phyloP scores from a whole-genome alignment of 2,329 filamentous ascomycete genomes.

The Fusarium sp. region DNA sequence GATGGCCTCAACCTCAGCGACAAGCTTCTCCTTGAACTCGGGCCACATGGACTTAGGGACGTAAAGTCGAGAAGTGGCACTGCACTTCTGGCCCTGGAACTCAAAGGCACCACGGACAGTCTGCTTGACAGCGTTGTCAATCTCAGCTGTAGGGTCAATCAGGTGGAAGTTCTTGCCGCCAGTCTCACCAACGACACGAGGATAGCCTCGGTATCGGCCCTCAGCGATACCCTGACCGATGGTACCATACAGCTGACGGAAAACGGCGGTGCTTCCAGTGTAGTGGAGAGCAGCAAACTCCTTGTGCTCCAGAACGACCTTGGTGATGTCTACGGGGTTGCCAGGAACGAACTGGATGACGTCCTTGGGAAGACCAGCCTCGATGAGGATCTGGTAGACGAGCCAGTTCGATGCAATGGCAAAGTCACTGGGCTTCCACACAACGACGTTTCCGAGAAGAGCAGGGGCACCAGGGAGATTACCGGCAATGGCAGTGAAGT shows the following conservation, averaged over 20 bases:
- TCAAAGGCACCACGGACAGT: conserved; percentile 90
- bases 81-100: conserved; percentile 93
- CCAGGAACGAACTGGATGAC: conserved; percentile 96
- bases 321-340: conserved; percentile 84
- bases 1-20: conserved; percentile 74
- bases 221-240: conserved; percentile 85
- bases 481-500: conserved; percentile 94
- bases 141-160: conserved; percentile 78
- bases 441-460: conserved; percentile 90
- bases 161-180: conserved; percentile 95
- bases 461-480: conserved; percentile 87
- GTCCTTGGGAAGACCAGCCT: conserved; percentile 87
- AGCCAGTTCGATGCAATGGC: conserved; percentile 93
- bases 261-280: conserved; percentile 91
- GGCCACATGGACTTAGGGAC: conserved; percentile 79
- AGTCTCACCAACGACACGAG: conserved; percentile 88
- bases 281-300: conserved; percentile 94
- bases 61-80: conserved; percentile 82
- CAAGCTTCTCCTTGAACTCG: conserved; percentile 72
- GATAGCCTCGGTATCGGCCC: conserved; percentile 85
- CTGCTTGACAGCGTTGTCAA: conserved; percentile 81
- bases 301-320: conserved; percentile 76
- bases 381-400: conserved; percentile 87
- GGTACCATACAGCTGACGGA: conserved; percentile 86
- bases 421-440: conserved; percentile 95